Conservation (phyloP, 352 stramenopile genomes). For the Phytophthora vignae region DNA sequence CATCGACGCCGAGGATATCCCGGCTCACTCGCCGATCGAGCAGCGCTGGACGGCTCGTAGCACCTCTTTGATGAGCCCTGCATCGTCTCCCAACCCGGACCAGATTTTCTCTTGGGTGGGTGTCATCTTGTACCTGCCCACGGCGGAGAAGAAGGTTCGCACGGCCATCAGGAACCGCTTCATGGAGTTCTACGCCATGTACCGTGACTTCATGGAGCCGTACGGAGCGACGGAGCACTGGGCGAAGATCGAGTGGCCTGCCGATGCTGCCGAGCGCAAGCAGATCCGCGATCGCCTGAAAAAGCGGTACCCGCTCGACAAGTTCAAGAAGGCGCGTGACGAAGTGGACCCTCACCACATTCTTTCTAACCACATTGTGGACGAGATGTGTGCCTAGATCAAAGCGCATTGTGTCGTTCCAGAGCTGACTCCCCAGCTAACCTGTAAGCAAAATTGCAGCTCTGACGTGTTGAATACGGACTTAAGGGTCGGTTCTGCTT, state of each 20-base stretch:
- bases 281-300: slow-evolving; percentile 74
- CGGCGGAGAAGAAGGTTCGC: slow-evolving; percentile 64
- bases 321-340: slow-evolving; percentile 91
- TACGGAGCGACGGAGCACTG: slow-evolving; percentile 95
- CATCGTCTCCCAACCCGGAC: slow-evolving; percentile 68
- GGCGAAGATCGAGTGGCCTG: slow-evolving; percentile 96
- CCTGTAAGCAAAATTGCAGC: slow-evolving; percentile 20
- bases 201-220: slow-evolving; percentile 89
- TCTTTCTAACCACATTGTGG: slow-evolving; percentile 91
- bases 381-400: slow-evolving; percentile 65
- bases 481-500: slow-evolving; percentile 24
- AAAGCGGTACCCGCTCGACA: slow-evolving; percentile 86
- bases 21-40: slow-evolving; percentile 97
- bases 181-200: slow-evolving; percentile 92
- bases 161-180: slow-evolving; percentile 93
- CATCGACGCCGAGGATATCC: slow-evolving; percentile 94
- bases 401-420: slow-evolving; percentile 2
- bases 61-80: slow-evolving; percentile 93
- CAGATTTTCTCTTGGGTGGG: slow-evolving; percentile 97
- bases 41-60: slow-evolving; percentile 97
- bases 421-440: slow-evolving; percentile 16
- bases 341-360: slow-evolving; percentile 95
- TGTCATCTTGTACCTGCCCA: slow-evolving; percentile 97
- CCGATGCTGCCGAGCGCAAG: slow-evolving; percentile 53
- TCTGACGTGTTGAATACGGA: slow-evolving; percentile 20